A percentile compares a stretch with the other conserved stretches of the same genome.
These are phyloP conservation scores for Blepharisma stoltei DNA, from an alignment of 73 alveolate species.

Conservation along the genomic window DNA sequence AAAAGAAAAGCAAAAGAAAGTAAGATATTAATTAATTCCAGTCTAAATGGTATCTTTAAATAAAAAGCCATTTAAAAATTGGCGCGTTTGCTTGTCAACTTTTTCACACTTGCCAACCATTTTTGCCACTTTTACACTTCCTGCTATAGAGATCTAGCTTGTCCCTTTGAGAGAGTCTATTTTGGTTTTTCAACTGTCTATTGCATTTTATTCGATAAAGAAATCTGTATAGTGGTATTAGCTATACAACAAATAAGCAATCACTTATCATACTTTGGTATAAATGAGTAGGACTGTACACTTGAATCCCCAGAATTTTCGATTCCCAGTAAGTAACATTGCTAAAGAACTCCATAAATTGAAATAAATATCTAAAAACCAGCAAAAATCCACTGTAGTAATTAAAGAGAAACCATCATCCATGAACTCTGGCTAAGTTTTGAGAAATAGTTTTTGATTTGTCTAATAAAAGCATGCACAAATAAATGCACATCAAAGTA, in stretches of 20 bases:
- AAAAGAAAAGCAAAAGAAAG: too few relatives aligned
- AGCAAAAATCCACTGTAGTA: neutral
- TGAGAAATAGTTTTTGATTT: conserved; percentile 31
- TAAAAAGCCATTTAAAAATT: too few relatives aligned
- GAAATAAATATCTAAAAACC: neutral
- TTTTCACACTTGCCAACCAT: too few relatives aligned
- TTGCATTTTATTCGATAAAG: too few relatives aligned
- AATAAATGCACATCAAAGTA: neutral
- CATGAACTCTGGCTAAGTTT: neutral
- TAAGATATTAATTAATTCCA: too few relatives aligned
- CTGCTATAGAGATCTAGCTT: too few relatives aligned
- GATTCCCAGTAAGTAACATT: neutral
- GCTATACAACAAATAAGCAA: neutral
- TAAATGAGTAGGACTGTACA: neutral
- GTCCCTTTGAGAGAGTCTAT: too few relatives aligned
- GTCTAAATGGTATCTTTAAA: too few relatives aligned
- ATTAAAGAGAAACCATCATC: neutral
- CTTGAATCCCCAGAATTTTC: neutral
- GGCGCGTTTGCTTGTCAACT: too few relatives aligned
- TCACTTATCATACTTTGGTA: conserved; percentile 11
- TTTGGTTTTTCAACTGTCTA: too few relatives aligned
- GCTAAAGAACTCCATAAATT: neutral
- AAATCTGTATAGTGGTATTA: too few relatives aligned
- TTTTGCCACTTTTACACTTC: too few relatives aligned
- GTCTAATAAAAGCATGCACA: neutral